Base-by-base conservation (phyloP, 768 basidiomycete genomes). In the Chalciporus pseudorubinellus region DNA sequence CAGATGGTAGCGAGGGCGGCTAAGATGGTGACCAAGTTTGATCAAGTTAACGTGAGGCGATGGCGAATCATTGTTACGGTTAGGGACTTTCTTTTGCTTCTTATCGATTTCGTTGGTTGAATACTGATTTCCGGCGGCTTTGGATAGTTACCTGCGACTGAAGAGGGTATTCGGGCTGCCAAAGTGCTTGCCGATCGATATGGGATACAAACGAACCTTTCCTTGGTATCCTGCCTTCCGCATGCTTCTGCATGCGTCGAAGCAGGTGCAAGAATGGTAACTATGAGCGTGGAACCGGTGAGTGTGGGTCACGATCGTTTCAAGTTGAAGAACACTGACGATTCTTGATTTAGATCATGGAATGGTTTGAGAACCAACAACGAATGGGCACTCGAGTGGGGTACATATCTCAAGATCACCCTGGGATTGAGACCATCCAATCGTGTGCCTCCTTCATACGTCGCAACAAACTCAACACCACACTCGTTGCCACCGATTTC, bases 181-280 rank as follows among this genome's bases (percentile, higher is more conserved):
- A 64, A 60, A 21, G 57, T 61, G 44, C 73, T 84, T 11, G 64
- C 69, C 31, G 55, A 63, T 19, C 59, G 59, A 40, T 57, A 76
- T 43, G 60, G 62, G n/a, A 76, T 84, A 26, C 67, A 73, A 19
- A 77, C 77, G 19, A 80, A 83, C 61, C 63, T 86, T 34, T 71
- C 71, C 34, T 58, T 77, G 41, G 82, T 84, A n/a, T 72, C 79
- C 4, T 72, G 70, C 29, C 67, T 84, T n/a, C 58, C 71, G 28
- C 84, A 86, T 52, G 81, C 79, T 6, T 71, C 71, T n/a, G 72
- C 73, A 3, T 85, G 84, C 52, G 74, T 76, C 22, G 79, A 79
- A 57, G 74, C 82, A 7, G 74, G 74, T 3, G 76, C 78, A 18
- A 68, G 70, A 6, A 64, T 74, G 42, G 66, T 85, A 26, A 78